A percentile compares a stretch with the other conserved stretches of the same genome.
These are phyloP conservation scores for Gyromitra esculenta DNA, from an alignment of 2,329 filamentous ascomycete species.

Conservation along the genomic window DNA sequence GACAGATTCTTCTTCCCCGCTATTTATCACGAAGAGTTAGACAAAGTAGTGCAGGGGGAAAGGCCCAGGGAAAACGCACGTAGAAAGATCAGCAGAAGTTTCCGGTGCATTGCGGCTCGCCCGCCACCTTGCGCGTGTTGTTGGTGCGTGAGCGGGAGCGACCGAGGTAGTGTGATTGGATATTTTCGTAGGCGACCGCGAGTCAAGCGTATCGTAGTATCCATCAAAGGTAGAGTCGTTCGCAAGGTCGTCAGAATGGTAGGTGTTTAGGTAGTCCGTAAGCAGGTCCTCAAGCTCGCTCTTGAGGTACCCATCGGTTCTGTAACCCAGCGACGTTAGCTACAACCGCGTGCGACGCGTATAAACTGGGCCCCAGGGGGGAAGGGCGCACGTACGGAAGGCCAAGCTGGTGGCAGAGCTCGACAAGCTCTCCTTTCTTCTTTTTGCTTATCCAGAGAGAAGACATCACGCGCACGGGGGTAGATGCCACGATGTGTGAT, in stretches of 20 bases:
- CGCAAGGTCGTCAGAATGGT: slow-evolving; percentile 38
- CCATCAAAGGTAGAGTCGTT: slow-evolving; percentile 45
- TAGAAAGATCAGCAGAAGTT: slow-evolving; percentile 42
- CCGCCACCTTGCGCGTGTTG: slow-evolving; percentile 45
- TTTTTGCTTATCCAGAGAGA: slow-evolving; percentile 55
- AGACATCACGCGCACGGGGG: slow-evolving; percentile 45
- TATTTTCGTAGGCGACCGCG: slow-evolving; percentile 37
- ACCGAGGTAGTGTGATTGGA: slow-evolving; percentile 12
- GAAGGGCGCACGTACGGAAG: slow-evolving; percentile 45
- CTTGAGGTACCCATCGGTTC: slow-evolving; percentile 54
- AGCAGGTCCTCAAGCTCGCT: slow-evolving; percentile 52
- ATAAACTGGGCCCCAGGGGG: slow-evolving; percentile 14
- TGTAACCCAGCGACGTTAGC: slow-evolving; percentile 38
- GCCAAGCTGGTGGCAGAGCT: slow-evolving; percentile 53
- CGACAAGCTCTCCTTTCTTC: slow-evolving; percentile 54
- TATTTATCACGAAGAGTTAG: slow-evolving; percentile 20
- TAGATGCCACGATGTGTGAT: background rate
- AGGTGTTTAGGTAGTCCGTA: slow-evolving; percentile 47
- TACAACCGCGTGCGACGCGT: slow-evolving; percentile 38
- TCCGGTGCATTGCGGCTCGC: slow-evolving; percentile 41
- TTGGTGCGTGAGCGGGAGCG: slow-evolving; percentile 32
- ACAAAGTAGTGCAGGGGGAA: background rate
- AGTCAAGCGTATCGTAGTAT: slow-evolving; percentile 54
- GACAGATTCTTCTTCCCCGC: slow-evolving; percentile 37
- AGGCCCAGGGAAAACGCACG: slow-evolving; percentile 32